Percentiles rank a stretch among this genome's conserved stretches.
phyloP scores from a whole-genome alignment of 352 stramenopile genomes.

The Thalassiosira mediterranea region DNA sequence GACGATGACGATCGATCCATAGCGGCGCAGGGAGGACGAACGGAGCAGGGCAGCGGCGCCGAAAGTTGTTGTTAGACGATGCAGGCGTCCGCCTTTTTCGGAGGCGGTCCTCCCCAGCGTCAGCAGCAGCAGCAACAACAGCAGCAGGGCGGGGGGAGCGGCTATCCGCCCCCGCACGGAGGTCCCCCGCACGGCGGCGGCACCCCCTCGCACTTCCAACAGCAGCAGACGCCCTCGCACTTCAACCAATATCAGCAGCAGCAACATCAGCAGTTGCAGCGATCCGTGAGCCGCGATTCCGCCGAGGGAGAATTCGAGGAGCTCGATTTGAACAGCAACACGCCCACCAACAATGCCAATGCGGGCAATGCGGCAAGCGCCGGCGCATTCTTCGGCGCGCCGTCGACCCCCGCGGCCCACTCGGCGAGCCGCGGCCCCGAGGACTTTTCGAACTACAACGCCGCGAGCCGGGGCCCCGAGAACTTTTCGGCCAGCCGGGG shows the following conservation, averaged over 20 bases:
- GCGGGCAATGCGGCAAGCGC: background rate
- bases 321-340: background rate
- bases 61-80: too few species aligned
- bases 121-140: slow-evolving; percentile 10
- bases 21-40: background rate
- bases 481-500: background rate
- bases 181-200: too few species aligned
- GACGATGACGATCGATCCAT: too few species aligned
- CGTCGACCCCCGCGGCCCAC: too few species aligned
- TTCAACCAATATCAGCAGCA: slow-evolving; percentile 1
- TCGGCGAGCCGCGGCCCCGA: background rate
- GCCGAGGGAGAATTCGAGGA: background rate
- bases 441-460: background rate
- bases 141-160: background rate
- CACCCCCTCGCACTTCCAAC: too few species aligned
- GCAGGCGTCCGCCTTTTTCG: slow-evolving; percentile 18
- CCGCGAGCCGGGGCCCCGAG: background rate
- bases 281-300: background rate
- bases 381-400: background rate
- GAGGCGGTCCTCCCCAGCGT: background rate
- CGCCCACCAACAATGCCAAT: background rate
- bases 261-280: background rate
- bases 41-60: too few species aligned
- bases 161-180: background rate
- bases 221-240: too few species aligned